These are phyloP conservation scores for Phytopythium mirpurense DNA, from an alignment of 352 stramenopile species.

Conservation along the genomic window DNA sequence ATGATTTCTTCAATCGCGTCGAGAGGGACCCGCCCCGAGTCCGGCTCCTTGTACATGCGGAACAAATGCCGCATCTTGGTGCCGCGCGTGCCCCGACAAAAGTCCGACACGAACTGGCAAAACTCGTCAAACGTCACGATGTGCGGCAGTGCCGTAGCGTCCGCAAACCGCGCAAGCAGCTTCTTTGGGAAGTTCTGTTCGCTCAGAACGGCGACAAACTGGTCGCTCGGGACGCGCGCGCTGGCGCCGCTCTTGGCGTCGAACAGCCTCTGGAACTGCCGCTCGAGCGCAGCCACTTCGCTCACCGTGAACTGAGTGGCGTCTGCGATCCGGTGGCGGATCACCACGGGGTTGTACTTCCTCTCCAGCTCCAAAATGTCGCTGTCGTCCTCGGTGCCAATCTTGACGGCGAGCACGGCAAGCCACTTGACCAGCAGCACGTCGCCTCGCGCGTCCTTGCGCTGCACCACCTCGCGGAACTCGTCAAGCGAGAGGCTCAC, in stretches of 20 bases:
- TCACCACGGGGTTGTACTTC: conserved; percentile 75
- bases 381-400: conserved; percentile 61
- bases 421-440: conserved; percentile 65
- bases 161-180: conserved; percentile 44
- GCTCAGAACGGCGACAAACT: conserved; percentile 55
- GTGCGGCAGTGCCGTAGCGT: conserved; percentile 29
- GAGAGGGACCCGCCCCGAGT: conserved; percentile 25
- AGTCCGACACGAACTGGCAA: conserved; percentile 73
- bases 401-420: conserved; percentile 51
- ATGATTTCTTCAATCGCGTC: conserved; percentile 41
- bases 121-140: conserved; percentile 81
- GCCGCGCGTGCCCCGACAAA: conserved; percentile 46
- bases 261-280: conserved; percentile 76
- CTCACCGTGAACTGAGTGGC: conserved; percentile 63
- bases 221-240: conserved; percentile 47
- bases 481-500: conserved; percentile 46
- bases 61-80: conserved; percentile 50
- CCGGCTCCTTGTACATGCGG: conserved; percentile 41
- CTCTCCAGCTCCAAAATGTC: conserved; percentile 70
- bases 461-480: conserved; percentile 50
- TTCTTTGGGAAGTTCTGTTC: conserved; percentile 34
- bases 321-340: conserved; percentile 72
- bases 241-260: conserved; percentile 67
- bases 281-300: conserved; percentile 70
- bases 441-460: conserved; percentile 47